Evolutionary conservation across 2,329 filamentous ascomycete species (phyloP).

Genomic region (Apiospora hydei): DNA sequence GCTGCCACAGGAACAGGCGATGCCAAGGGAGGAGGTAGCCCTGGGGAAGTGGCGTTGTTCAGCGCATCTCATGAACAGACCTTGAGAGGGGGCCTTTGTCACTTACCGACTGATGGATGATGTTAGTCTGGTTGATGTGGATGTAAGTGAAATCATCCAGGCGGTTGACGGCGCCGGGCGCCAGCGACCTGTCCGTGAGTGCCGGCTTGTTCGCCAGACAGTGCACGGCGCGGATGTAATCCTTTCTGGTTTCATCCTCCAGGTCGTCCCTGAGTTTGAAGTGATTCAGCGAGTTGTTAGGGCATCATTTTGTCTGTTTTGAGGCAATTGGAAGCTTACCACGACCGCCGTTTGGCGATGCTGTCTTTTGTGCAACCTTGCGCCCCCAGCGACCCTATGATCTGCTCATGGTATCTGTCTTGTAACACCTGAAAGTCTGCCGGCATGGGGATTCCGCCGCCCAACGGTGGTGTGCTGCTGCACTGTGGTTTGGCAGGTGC

Average conservation of each 20-base stretch:
- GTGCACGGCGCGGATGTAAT: conserved; percentile 34
- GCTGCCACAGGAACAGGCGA: conserved; percentile 34
- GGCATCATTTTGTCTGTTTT: background rate
- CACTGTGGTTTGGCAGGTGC: background rate
- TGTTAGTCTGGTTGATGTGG: conserved; percentile 36
- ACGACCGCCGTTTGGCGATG: conserved; percentile 32
- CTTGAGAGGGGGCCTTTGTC: no score
- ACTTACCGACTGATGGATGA: conserved; percentile 34
- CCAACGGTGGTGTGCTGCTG: background rate
- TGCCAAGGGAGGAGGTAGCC: conserved; percentile 36
- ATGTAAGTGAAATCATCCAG: conserved; percentile 36
- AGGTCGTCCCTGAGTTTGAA: conserved; percentile 29
- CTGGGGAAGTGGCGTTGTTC: conserved; percentile 10
- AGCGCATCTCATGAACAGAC: background rate
- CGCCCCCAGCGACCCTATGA: conserved; percentile 26
- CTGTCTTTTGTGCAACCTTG: conserved; percentile 29
- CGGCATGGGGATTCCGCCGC: conserved; percentile 30
- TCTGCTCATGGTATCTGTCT: conserved; percentile 32
- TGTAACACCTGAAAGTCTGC: conserved; percentile 29
- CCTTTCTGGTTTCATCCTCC: conserved; percentile 29
- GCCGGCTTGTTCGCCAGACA: conserved; percentile 32
- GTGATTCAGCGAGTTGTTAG: background rate
- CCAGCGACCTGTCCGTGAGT: conserved; percentile 28
- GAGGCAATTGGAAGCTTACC: conserved; percentile 26
- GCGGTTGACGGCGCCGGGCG: conserved; percentile 30